Evolutionary conservation across 1,284 basidiomycete genomes (phyloP).

Genomic region (Naganishia sp.): DNA sequence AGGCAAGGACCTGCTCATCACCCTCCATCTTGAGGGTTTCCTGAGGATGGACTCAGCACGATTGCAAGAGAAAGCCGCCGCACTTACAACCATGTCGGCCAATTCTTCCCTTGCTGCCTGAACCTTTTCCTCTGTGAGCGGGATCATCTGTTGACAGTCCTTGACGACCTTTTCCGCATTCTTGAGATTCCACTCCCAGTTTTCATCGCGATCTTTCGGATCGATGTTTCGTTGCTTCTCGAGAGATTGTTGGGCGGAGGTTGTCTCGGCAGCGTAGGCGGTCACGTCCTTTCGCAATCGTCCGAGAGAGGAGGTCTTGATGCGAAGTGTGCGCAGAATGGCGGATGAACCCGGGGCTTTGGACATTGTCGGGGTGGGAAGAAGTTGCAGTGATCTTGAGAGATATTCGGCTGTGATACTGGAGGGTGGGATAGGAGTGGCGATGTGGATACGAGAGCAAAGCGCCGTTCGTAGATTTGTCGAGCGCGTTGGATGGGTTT

Average conservation of each 20-base stretch:
- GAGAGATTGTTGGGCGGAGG: not conserved
- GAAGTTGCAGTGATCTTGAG: constrained; percentile 8
- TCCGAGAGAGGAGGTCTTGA: constrained; percentile 16
- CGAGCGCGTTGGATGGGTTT: too few relatives aligned
- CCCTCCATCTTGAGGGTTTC: constrained; percentile 20
- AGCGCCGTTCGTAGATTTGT: too few relatives aligned
- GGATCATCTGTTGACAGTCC: constrained; percentile 39
- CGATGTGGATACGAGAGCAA: too few relatives aligned
- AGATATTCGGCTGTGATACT: too few relatives aligned
- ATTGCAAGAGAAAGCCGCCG: not conserved
- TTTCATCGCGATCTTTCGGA: constrained; percentile 10
- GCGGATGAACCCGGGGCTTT: constrained; percentile 8
- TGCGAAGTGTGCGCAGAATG: constrained; percentile 17
- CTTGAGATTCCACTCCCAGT: constrained; percentile 30
- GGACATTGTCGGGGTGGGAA: not conserved
- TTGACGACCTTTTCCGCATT: constrained; percentile 37
- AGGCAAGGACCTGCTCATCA: constrained; percentile 9
- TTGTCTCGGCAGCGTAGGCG: constrained; percentile 15
- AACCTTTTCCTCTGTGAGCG: constrained; percentile 34
- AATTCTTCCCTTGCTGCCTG: constrained; percentile 34
- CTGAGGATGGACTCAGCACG: not conserved
- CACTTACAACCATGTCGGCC: constrained; percentile 35
- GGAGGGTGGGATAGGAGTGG: too few relatives aligned
- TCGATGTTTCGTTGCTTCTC: constrained; percentile 20
- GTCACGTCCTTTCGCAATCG: constrained; percentile 19